A percentile compares a stretch with the other conserved stretches of the same genome.
These are phyloP conservation scores for Eimeria maxima DNA, from an alignment of 169 alveolate genomes.

Conservation along the genomic window DNA sequence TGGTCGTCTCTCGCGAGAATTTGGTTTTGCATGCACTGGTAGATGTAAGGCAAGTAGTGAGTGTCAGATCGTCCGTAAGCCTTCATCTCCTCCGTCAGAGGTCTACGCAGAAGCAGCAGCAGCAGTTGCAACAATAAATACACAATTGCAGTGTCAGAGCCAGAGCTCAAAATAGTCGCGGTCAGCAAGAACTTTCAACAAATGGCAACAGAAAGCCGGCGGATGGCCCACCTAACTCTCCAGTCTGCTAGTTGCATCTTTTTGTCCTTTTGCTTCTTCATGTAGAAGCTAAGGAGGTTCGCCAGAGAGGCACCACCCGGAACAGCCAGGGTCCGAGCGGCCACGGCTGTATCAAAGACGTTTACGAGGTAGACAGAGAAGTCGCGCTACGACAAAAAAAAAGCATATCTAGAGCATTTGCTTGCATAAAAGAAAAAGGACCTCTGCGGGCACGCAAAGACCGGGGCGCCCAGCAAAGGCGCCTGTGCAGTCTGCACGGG, in stretches of 20 bases:
- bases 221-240: slow-evolving; percentile 87
- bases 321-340: slow-evolving; percentile 93
- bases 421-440: neutral
- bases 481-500: neutral
- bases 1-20: slow-evolving; percentile 66
- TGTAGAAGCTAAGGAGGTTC: slow-evolving; percentile 89
- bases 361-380: slow-evolving; percentile 96
- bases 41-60: slow-evolving; percentile 92
- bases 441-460: neutral
- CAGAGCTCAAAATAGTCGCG: neutral
- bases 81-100: slow-evolving; percentile 92
- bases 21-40: slow-evolving; percentile 63
- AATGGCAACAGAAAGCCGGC: neutral
- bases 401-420: neutral
- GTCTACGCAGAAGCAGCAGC: slow-evolving; percentile 86
- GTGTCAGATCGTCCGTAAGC: slow-evolving; percentile 96
- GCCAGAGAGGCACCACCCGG: slow-evolving; percentile 92
- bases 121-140: slow-evolving; percentile 13
- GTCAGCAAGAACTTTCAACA: neutral
- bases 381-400: slow-evolving; percentile 91
- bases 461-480: neutral
- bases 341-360: slow-evolving; percentile 97
- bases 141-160: neutral
- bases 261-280: slow-evolving; percentile 94
- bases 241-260: slow-evolving; percentile 96